These are phyloP conservation scores for Stemphylium beticola DNA, from an alignment of 2,329 filamentous ascomycete genomes.

Conservation along the genomic window DNA sequence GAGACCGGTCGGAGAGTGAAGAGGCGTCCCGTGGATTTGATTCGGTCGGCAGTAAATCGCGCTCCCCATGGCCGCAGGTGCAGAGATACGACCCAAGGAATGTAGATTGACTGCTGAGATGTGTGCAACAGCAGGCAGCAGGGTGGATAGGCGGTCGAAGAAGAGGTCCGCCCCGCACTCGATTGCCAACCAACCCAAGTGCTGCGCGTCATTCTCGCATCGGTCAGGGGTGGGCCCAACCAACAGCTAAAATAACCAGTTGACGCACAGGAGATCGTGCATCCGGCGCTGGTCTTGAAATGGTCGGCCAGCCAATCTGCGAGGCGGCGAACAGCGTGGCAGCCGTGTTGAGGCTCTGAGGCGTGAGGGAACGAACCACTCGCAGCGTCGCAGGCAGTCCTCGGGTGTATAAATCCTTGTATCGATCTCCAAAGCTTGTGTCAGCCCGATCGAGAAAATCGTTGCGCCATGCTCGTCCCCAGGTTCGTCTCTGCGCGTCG, in stretches of 20 bases:
- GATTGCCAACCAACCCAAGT: neutral
- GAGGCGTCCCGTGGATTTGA: constrained; percentile 3
- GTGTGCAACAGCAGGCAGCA: too few species aligned
- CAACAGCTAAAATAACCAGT: neutral
- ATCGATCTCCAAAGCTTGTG: constrained; percentile 46
- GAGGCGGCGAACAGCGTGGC: constrained; percentile 27
- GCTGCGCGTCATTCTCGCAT: constrained; percentile 25
- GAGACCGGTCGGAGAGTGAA: constrained; percentile 10
- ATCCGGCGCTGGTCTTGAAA: constrained; percentile 17
- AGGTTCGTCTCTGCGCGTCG: constrained; percentile 23
- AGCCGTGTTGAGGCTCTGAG: constrained; percentile 30
- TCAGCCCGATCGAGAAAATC: constrained; percentile 24
- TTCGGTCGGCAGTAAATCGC: constrained; percentile 9
- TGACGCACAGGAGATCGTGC: constrained; percentile 36
- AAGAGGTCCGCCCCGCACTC: constrained; percentile 3
- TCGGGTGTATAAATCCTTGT: constrained; percentile 13
- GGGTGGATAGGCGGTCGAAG: neutral
- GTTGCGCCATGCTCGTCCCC: constrained; percentile 24
- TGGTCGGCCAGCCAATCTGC: constrained; percentile 24
- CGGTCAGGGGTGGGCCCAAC: constrained; percentile 10
- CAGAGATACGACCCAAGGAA: too few species aligned
- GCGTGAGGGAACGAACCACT: constrained; percentile 39
- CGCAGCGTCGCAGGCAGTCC: constrained; percentile 21
- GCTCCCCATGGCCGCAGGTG: neutral
- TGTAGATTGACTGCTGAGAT: too few species aligned